Conservation (phyloP, 2,329 filamentous ascomycete species). For the Cercospora zeina region DNA sequence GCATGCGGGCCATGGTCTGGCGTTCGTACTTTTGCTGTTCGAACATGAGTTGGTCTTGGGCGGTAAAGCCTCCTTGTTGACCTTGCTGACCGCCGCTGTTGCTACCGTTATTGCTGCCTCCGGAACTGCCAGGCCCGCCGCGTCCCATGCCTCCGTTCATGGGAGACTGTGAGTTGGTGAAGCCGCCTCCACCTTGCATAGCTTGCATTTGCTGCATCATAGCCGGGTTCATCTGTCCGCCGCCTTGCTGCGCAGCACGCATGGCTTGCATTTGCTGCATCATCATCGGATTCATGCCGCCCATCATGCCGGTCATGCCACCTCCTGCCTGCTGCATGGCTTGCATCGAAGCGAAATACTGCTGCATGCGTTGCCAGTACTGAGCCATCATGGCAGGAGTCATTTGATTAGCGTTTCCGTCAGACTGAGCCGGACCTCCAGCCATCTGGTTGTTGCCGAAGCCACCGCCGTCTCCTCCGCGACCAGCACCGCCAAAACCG, state of each 20-base stretch:
- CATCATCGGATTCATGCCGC: slow-evolving; percentile 60
- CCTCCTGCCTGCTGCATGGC: slow-evolving; percentile 40
- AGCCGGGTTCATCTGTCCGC: slow-evolving; percentile 59
- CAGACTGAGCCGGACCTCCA: slow-evolving; percentile 27
- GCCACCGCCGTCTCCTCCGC: slow-evolving; percentile 41
- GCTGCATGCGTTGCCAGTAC: slow-evolving; percentile 98
- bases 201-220: slow-evolving; percentile 43
- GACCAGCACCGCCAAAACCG: slow-evolving; percentile 31
- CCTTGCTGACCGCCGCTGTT: slow-evolving; percentile 25
- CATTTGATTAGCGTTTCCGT: slow-evolving; percentile 62
- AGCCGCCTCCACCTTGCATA: slow-evolving; percentile 45
- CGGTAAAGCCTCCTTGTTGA: slow-evolving; percentile 56
- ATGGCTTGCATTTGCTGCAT: slow-evolving; percentile 44
- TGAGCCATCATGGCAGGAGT: slow-evolving; percentile 97
- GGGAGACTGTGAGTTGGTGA: slow-evolving; percentile 32
- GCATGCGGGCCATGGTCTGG: slow-evolving; percentile 60
- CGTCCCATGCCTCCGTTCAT: slow-evolving; percentile 46
- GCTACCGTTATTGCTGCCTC: slow-evolving; percentile 1
- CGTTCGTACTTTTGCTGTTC: slow-evolving; percentile 78
- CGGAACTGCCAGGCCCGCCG: slow-evolving; percentile 3
- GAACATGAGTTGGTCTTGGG: slow-evolving; percentile 71
- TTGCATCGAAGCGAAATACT: slow-evolving; percentile 75
- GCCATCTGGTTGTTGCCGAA: slow-evolving; percentile 40
- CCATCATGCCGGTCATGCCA: slow-evolving; percentile 57
- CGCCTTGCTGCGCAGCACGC: slow-evolving; percentile 29